Conservation (phyloP, 257 asterid species). For the Solanum pimpinellifolium region DNA sequence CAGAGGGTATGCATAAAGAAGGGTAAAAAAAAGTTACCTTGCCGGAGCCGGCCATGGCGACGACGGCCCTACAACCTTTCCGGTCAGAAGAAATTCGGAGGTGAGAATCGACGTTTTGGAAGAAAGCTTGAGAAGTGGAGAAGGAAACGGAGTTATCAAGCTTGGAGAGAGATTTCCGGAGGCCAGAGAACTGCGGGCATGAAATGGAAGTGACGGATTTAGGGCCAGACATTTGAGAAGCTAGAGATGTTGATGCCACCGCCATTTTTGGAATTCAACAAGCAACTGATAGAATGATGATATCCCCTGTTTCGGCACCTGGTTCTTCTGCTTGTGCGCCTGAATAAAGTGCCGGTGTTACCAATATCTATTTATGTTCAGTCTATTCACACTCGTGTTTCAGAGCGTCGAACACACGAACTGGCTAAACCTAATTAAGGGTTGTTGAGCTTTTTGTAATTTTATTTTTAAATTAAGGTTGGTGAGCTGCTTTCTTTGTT, state of each 20-base stretch:
- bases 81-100: slow-evolving; percentile 35
- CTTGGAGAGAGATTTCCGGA: slow-evolving; percentile 43
- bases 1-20: not conserved
- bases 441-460: not conserved
- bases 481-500: not conserved
- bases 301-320: not conserved
- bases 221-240: slow-evolving; percentile 17
- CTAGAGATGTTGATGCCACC: slow-evolving; percentile 30
- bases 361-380: not conserved
- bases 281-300: not conserved
- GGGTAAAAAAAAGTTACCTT: slow-evolving; percentile 29
- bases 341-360: not conserved
- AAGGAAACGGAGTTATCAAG: slow-evolving; percentile 16
- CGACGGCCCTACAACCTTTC: slow-evolving; percentile 53
- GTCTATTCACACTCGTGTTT: not conserved
- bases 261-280: slow-evolving; percentile 16
- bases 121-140: slow-evolving; percentile 38
- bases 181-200: slow-evolving; percentile 44
- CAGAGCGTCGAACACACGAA: not conserved
- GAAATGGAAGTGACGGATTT: not conserved
- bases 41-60: slow-evolving; percentile 91
- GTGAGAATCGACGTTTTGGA: slow-evolving; percentile 44
- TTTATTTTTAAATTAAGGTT: not conserved
- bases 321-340: not conserved
- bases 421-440: not conserved